These are phyloP conservation scores for Trichoderma afroharzianum DNA, from an alignment of 2,329 filamentous ascomycete species.

Conservation along the genomic window DNA sequence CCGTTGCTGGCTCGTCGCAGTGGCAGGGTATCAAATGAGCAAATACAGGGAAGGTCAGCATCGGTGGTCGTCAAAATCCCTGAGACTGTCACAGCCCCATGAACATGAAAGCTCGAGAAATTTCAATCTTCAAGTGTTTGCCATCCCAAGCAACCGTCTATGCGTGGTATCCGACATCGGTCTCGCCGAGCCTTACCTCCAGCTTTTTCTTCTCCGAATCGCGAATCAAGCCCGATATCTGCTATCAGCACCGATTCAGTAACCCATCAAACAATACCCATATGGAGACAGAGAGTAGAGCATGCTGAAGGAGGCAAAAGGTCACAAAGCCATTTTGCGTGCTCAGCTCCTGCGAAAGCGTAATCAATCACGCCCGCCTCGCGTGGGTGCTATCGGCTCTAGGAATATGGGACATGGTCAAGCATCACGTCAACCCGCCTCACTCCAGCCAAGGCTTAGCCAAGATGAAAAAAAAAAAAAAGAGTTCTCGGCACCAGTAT, in stretches of 20 bases:
- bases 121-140: not conserved
- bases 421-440: not conserved
- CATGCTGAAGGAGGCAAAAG: not conserved
- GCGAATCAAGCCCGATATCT: slow-evolving; percentile 1
- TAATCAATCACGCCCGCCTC: not conserved
- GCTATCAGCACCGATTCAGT: not conserved
- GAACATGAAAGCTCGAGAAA: not conserved
- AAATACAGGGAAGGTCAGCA: not conserved
- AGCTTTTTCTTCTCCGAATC: not conserved
- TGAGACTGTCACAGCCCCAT: not conserved
- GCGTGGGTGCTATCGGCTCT: not conserved
- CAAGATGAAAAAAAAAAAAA: not conserved
- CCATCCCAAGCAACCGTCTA: not conserved
- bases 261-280: not conserved
- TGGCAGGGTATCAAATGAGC: not conserved
- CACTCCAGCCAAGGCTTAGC: not conserved
- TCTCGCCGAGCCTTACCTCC: not conserved
- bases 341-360: not conserved
- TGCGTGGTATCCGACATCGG: not conserved
- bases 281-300: not conserved
- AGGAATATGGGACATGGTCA: not conserved
- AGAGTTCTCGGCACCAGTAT: not conserved
- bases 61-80: not conserved
- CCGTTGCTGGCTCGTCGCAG: not conserved
- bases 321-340: not conserved